Percentiles rank a stretch among this genome's conserved stretches.
phyloP scores from a whole-genome alignment of 2,329 filamentous ascomycete species.

The Diaporthe citri region DNA sequence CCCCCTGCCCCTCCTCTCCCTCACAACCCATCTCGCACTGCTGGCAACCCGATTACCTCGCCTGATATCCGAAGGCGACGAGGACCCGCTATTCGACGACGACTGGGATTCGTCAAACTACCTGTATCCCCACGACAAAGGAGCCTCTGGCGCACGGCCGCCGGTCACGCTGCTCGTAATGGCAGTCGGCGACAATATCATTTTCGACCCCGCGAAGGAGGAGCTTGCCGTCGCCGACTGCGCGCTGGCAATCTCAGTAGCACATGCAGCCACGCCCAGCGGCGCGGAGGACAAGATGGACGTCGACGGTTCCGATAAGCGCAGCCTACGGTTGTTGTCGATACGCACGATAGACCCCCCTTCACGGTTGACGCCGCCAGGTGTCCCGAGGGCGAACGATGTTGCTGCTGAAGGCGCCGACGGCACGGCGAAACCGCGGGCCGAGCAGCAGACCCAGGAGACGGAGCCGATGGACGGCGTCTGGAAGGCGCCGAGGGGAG shows the following conservation, averaged over 20 bases:
- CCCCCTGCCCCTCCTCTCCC: conserved; percentile 89
- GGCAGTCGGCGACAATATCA: conserved; percentile 85
- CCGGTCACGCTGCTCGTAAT: conserved; percentile 93
- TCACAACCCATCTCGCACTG: conserved; percentile 94
- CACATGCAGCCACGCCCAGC: conserved; percentile 54
- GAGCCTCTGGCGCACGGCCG: conserved; percentile 65
- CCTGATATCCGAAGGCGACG: conserved; percentile 89
- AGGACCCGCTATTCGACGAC: conserved; percentile 97
- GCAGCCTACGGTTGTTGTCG: conserved; percentile 72
- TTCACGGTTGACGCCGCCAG: conserved; percentile 78
- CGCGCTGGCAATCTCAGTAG: conserved; percentile 86
- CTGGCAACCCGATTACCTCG: conserved; percentile 87
- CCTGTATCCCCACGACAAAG: conserved; percentile 74
- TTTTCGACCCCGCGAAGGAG: conserved; percentile 92
- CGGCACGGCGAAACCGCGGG: conserved; percentile 49
- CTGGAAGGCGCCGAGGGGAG: conserved; percentile 88
- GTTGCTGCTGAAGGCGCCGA: conserved; percentile 60
- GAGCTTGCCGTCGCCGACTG: conserved; percentile 94
- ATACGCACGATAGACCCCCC: conserved; percentile 82
- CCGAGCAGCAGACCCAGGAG: conserved; percentile 58
- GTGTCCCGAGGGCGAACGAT: conserved; percentile 74
- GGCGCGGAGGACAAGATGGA: conserved; percentile 54
- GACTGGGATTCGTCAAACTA: conserved; percentile 90
- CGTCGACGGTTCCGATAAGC: conserved; percentile 51
- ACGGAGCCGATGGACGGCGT: conserved; percentile 76